Base-by-base conservation (phyloP, 192 early-diverging fungal genomes). In the Cetraspora pellucida region DNA sequence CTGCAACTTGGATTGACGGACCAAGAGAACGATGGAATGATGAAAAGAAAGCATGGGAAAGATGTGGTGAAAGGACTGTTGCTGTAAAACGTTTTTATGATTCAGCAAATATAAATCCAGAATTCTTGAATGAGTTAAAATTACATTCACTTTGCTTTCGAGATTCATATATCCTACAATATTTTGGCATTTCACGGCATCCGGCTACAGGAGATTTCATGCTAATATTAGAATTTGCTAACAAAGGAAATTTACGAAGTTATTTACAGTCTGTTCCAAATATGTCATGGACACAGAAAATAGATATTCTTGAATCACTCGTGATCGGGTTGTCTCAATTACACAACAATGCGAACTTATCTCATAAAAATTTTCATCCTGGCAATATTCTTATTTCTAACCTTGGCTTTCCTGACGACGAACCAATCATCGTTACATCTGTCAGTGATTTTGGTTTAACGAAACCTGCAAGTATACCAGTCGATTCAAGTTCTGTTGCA, bases 351-450 rank as follows among this genome's bases (percentile, higher is more conserved):
- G 31, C 21, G 5, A 54, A 13, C 19, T 19, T 69, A 25, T 6
- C 43, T 47, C 67, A 69, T 45, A 43, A 47, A 49, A 44, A 69
- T 69, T 46, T 69, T 21, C 67, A 69, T 69, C 25, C 44, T 8
- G 67, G 67, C 16, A 69, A 69, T 49, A 43, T 69, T 23, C 31
- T 69, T 21, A 17, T 43, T 16, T 69, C 45, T 44, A 21, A 25
- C 10, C 43, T 49, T 11, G 21, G 21, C 9, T 30, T 69, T 49
- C 9, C 43, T 43, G 67, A 45, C 43, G 3, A 16, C 0, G 67
- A 31, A 47, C 67, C 31, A 13, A 54, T 54, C 19, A 54, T 54
- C 19, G 19, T 54, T 4, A 54, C 50, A 13, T 54, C 50, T 14
- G 19, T 54, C 16, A 54, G 50, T 13, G 50, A 54, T 54, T 54